phyloP scores from a whole-genome alignment of 192 early-diverging fungal genomes.

The Backusella tuberculispora region DNA sequence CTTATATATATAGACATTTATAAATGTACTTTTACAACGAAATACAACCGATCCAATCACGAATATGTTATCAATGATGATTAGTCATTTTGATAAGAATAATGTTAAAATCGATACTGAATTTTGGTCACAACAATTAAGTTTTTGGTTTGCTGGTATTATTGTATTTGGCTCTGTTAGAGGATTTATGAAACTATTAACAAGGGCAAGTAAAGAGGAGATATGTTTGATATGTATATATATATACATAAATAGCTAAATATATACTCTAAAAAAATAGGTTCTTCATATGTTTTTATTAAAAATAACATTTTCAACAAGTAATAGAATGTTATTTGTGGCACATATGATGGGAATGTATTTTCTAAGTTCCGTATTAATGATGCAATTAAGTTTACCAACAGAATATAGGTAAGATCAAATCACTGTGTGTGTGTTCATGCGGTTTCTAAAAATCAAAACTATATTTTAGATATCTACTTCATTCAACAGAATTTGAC shows the following conservation, averaged over 20 bases:
- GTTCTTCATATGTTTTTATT: conserved; percentile 72
- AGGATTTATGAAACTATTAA: conserved; percentile 82
- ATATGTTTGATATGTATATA: neutral
- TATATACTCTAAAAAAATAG: conserved; percentile 43
- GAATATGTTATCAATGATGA: conserved; percentile 70
- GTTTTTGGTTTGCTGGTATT: conserved; percentile 89
- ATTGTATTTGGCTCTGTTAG: conserved; percentile 91
- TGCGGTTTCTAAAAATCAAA: neutral
- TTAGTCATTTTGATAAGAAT: conserved; percentile 53
- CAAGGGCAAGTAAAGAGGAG: conserved; percentile 54
- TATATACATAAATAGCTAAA: neutral
- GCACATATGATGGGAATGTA: conserved; percentile 94
- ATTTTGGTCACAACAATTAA: conserved; percentile 91
- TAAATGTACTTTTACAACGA: conserved; percentile 79
- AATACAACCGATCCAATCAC: conserved; percentile 86
- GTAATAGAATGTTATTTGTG: conserved; percentile 77
- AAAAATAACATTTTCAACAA: conserved; percentile 63
- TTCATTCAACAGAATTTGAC: conserved; percentile 84
- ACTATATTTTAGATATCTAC: conserved; percentile 72
- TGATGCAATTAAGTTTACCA: conserved; percentile 91
- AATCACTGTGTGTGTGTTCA: neutral
- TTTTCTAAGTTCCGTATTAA: conserved; percentile 86
- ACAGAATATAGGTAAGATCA: conserved; percentile 71
- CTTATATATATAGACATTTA: conserved; percentile 60
- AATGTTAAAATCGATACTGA: conserved; percentile 72